These are phyloP conservation scores for Phytophthora niederhauseri DNA, from an alignment of 352 stramenopile genomes.

Conservation along the genomic window DNA sequence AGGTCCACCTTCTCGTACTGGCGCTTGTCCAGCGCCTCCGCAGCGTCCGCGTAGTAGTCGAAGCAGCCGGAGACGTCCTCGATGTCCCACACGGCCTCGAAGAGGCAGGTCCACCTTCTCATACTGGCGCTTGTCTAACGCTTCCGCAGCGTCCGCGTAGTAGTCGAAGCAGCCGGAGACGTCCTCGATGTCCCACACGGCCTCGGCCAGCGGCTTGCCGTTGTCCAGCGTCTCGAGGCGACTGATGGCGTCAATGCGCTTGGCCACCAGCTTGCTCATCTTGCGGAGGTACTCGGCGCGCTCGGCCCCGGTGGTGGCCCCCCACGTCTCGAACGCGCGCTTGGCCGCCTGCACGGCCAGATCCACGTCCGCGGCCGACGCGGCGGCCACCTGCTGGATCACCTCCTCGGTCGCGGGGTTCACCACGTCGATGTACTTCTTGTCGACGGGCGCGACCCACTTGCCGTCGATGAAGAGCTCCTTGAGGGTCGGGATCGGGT, in stretches of 20 bases:
- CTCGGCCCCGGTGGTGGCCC: conserved; percentile 48
- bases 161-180: conserved; percentile 54
- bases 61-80: conserved; percentile 67
- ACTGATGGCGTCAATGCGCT: conserved; percentile 40
- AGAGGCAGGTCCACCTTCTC: conserved; percentile 57
- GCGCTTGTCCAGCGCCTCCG: conserved; percentile 40
- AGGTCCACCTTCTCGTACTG: conserved; percentile 58
- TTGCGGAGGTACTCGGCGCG: conserved; percentile 34
- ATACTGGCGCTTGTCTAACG: conserved; percentile 50
- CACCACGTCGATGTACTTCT: conserved; percentile 64
- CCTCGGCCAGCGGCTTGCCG: conserved; percentile 67
- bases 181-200: conserved; percentile 77
- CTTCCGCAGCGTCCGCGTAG: conserved; percentile 31
- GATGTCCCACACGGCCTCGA: conserved; percentile 73
- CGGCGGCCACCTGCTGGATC: conserved; percentile 56
- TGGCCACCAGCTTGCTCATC: conserved; percentile 27
- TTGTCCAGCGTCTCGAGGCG: conserved; percentile 71
- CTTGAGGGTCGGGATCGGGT: conserved; percentile 44
- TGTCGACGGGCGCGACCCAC: conserved; percentile 47
- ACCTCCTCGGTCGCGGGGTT: conserved; percentile 61
- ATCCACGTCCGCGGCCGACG: conserved; percentile 53
- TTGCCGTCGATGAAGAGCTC: conserved; percentile 71
- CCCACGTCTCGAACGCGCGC: conserved; percentile 52
- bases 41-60: conserved; percentile 32
- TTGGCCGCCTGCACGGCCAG: conserved; percentile 53